Base-by-base conservation (phyloP, 1,139 yeast species). In the Yamadazyma sp. region DNA sequence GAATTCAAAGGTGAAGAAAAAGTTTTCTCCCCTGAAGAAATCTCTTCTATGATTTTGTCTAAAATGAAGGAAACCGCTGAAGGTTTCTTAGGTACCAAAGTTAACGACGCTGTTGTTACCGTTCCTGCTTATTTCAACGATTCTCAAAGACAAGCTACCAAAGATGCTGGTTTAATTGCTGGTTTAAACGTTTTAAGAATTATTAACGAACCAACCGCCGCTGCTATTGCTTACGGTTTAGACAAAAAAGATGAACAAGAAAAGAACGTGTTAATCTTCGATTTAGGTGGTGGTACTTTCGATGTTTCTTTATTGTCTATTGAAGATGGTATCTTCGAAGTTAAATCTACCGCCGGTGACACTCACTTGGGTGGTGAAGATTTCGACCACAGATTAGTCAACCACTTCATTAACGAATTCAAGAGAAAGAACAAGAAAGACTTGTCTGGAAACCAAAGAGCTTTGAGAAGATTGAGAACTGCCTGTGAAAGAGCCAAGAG, bases 401-500 rank as follows among this genome's bases (percentile, higher is more conserved):
- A 87, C 72, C 88, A 81, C 81, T 91, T 91, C 83, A 83, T 83
- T 74, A 81, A 82, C 63, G 97, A 91, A 68, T 91, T 91, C 92
- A 84, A 88, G 81, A 87, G 88, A 83, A 91, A 91, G 85, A 85
- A 94, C 69, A 91, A 92, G 79, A 76, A 78, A 73, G 98, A 91
- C 70, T 82, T 91, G 68, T 82, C 96, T 55, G 72, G 73, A 58
- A 95, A 91, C 73, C 87, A 94, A 66, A 86, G 97, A 81, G 96
- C 98, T 66, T 80, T 91, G 66, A 87, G 97, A 78, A 89, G 97
- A 82, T 81, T 91, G 71, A 87, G 97, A 83, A 91, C 97, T 61
- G 96, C 97, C 61, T 91, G 96, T 77, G 98, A 91, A 80, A 88
- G 97, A 77, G 98, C 98, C 57, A 91, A 91, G 95, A 87, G 98